These are phyloP conservation scores for Cyberlindnera saturnus DNA, from an alignment of 805 yeast genomes.

Conservation along the genomic window DNA sequence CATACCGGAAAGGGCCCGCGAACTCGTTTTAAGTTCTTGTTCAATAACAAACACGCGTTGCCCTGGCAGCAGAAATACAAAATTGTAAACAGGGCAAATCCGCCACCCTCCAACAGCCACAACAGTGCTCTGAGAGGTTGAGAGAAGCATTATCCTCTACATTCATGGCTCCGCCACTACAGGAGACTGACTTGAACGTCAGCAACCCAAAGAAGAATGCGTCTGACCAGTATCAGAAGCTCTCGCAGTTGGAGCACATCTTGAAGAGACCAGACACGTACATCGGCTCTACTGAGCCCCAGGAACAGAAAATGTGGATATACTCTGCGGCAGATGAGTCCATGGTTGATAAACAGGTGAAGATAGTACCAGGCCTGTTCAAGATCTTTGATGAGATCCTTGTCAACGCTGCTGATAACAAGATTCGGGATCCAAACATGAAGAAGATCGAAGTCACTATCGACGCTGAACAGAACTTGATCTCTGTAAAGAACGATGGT, in stretches of 20 bases:
- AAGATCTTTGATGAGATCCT: constrained; percentile 95
- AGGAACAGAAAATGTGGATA: constrained; percentile 80
- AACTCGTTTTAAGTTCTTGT: too few species aligned
- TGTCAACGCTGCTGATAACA: constrained; percentile 98
- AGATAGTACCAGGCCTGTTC: constrained; percentile 90
- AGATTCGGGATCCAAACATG: constrained; percentile 91
- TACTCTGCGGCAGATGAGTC: constrained; percentile 58
- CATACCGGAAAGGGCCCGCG: background rate
- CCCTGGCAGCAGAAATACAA: too few species aligned
- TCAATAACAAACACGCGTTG: too few species aligned
- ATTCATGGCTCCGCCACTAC: constrained; percentile 9
- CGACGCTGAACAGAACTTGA: constrained; percentile 64
- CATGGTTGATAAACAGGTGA: constrained; percentile 57
- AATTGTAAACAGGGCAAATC: too few species aligned
- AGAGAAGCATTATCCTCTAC: too few species aligned
- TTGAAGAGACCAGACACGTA: constrained; percentile 97
- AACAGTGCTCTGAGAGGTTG: too few species aligned
- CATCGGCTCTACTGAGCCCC: constrained; percentile 87
- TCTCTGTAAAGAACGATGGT: constrained; percentile 88
- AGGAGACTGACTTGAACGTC: constrained; percentile 9
- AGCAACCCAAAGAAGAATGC: constrained; percentile 35
- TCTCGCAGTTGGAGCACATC: constrained; percentile 93
- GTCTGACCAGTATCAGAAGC: constrained; percentile 81
- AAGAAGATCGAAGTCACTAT: constrained; percentile 77
- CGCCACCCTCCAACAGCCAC: too few species aligned